Percentiles rank a stretch among this genome's conserved stretches.
These are phyloP conservation scores for Ascosphaera pollenicola DNA, from an alignment of 2,329 filamentous ascomycete genomes.

Conservation along the genomic window DNA sequence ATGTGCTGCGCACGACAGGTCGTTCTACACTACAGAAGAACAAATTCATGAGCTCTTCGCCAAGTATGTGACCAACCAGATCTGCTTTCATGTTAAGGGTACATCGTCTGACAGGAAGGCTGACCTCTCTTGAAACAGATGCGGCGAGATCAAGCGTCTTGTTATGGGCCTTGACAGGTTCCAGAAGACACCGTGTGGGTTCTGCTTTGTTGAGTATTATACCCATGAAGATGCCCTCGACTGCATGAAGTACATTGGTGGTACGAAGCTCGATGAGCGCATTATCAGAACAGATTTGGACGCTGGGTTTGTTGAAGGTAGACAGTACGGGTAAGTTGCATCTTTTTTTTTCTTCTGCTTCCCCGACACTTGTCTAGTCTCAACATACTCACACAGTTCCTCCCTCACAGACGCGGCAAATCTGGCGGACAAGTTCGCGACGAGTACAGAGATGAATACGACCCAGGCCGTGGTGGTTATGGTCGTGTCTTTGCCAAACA, in stretches of 20 bases:
- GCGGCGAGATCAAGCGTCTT: slow-evolving; percentile 92
- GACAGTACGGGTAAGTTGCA: slow-evolving; percentile 56
- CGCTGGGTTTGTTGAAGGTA: slow-evolving; percentile 84
- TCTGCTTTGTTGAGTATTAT: slow-evolving; percentile 99
- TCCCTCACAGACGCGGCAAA: slow-evolving; percentile 44
- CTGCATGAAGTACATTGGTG: slow-evolving; percentile 96
- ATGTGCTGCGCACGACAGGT: slow-evolving; percentile 35
- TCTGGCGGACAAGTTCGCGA: slow-evolving; percentile 92
- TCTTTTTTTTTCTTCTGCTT: neutral
- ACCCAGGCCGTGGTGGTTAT: slow-evolving; percentile 78
- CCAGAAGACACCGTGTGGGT: slow-evolving; percentile 93
- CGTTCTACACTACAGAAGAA: slow-evolving; percentile 97
- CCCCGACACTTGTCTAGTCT: neutral
- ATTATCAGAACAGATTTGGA: slow-evolving; percentile 91
- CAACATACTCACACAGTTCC: slow-evolving; percentile 6
- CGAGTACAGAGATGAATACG: slow-evolving; percentile 92
- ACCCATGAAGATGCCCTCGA: slow-evolving; percentile 92
- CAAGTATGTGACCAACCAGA: slow-evolving; percentile 31
- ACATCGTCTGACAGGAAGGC: neutral
- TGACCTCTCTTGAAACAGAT: slow-evolving; percentile 18
- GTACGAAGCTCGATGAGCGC: slow-evolving; percentile 92
- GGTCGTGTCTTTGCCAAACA: slow-evolving; percentile 56
- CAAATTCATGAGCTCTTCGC: slow-evolving; percentile 94
- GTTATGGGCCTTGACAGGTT: slow-evolving; percentile 96
- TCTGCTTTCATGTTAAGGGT: neutral